Evolutionary conservation across 2,329 filamentous ascomycete genomes (phyloP).

Genomic region (Neofusicoccum umdonicola): DNA sequence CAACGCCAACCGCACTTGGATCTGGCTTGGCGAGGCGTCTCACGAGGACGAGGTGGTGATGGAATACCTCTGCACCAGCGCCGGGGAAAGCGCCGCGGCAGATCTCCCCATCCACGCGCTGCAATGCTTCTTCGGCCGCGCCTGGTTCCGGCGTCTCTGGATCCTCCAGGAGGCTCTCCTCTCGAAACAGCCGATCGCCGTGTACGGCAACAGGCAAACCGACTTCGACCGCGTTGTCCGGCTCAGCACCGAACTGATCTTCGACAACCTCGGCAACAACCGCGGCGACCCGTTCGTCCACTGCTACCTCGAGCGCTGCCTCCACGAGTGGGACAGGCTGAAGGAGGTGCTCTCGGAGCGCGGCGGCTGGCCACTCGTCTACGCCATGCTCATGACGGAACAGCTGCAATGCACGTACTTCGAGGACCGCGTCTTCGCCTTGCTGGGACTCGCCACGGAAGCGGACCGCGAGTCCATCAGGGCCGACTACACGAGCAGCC

Average conservation of each 20-base stretch:
- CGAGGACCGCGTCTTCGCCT: background rate
- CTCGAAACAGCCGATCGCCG: background rate
- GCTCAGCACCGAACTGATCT: background rate
- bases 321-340: background rate
- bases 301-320: background rate
- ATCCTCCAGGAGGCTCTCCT: conserved; percentile 20
- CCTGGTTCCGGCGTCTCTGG: conserved; percentile 22
- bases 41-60: background rate
- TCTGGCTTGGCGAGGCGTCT: background rate
- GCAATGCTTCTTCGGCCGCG: conserved; percentile 15
- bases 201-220: background rate
- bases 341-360: background rate
- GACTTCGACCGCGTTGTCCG: background rate
- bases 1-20: background rate
- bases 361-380: background rate
- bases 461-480: background rate
- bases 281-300: background rate
- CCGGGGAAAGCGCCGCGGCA: background rate
- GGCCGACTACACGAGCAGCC: background rate
- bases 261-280: background rate
- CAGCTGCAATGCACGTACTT: background rate
- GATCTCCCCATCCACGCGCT: background rate
- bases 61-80: background rate
- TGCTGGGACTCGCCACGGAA: background rate
- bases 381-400: background rate